Evolutionary conservation across 2,329 filamentous ascomycete species (phyloP).

Genomic region (Cordyceps sp.): DNA sequence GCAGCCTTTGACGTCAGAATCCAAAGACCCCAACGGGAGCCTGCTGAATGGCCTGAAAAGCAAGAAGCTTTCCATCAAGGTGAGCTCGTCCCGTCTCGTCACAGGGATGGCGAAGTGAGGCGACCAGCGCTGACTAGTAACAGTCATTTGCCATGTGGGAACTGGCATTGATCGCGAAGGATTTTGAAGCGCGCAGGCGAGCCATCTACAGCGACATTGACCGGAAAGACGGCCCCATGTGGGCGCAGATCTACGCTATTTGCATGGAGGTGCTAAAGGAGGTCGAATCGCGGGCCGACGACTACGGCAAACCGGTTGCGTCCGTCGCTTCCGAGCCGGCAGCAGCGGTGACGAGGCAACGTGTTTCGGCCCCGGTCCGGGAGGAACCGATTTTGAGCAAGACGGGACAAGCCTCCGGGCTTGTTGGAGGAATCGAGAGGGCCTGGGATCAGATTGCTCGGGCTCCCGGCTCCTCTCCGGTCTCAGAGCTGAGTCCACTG

Average conservation of each 20-base stretch:
- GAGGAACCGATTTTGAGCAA: constrained; percentile 28
- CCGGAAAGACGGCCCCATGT: constrained; percentile 61
- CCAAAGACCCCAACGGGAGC: constrained; percentile 84
- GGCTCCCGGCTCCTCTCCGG: constrained; percentile 30
- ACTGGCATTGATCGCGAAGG: constrained; percentile 59
- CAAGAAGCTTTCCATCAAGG: constrained; percentile 63
- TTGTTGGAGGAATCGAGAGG: constrained; percentile 28
- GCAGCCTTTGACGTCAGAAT: constrained; percentile 68
- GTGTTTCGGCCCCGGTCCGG: constrained; percentile 22
- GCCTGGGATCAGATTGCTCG: constrained; percentile 24
- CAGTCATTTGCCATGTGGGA: constrained; percentile 86
- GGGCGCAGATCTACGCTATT: constrained; percentile 58
- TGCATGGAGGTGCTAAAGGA: constrained; percentile 54
- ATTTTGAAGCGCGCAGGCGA: constrained; percentile 59
- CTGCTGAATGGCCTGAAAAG: constrained; percentile 69
- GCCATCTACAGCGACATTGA: constrained; percentile 80
- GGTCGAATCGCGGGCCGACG: constrained; percentile 51
- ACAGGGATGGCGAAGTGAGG: neutral
- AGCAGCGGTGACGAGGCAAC: constrained; percentile 13
- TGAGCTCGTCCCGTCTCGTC: constrained; percentile 17
- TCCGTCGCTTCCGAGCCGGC: constrained; percentile 15
- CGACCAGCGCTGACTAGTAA: constrained; percentile 6
- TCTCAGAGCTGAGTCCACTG: constrained; percentile 30
- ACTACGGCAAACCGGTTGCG: constrained; percentile 31
- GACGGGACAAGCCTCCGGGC: constrained; percentile 17